A percentile compares a stretch with the other conserved stretches of the same genome.
phyloP scores from a whole-genome alignment of 2,329 filamentous ascomycete genomes.

The Nothomitra cinnamomea region DNA sequence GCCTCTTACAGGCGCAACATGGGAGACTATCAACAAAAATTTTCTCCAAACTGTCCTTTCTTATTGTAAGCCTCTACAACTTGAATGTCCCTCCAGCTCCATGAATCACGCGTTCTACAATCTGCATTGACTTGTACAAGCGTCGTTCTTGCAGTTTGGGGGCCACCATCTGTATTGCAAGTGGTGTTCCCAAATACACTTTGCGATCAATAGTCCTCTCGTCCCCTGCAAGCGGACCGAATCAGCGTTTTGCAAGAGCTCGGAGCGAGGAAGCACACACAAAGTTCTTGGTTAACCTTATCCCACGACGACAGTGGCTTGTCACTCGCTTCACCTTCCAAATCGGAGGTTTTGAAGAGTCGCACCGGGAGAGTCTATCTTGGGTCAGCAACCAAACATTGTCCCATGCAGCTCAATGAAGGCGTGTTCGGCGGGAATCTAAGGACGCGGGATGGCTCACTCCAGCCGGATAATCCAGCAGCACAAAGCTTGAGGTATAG shows the following conservation, averaged over 20 bases:
- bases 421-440: not conserved
- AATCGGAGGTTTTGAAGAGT: conserved; percentile 29
- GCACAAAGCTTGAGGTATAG: conserved; percentile 43
- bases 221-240: conserved; percentile 19
- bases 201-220: conserved; percentile 32
- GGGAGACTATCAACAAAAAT: not conserved
- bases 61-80: not conserved
- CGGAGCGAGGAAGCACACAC: conserved; percentile 18
- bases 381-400: not conserved
- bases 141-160: conserved; percentile 37
- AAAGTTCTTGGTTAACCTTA: conserved; percentile 39
- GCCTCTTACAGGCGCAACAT: not conserved
- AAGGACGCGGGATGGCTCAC: conserved; percentile 8
- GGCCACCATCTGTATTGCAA: conserved; percentile 40
- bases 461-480: conserved; percentile 47
- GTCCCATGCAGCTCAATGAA: not conserved
- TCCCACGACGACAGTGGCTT: conserved; percentile 38
- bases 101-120: conserved; percentile 29
- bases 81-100: not conserved
- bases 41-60: not conserved
- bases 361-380: conserved; percentile 33
- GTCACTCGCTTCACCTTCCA: conserved; percentile 28
- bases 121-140: conserved; percentile 34
- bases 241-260: not conserved
- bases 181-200: conserved; percentile 35